A percentile compares a stretch with the other conserved stretches of the same genome.
Evolutionary conservation across 1,139 yeast species (phyloP).

Genomic region (Taphrina betulina): DNA sequence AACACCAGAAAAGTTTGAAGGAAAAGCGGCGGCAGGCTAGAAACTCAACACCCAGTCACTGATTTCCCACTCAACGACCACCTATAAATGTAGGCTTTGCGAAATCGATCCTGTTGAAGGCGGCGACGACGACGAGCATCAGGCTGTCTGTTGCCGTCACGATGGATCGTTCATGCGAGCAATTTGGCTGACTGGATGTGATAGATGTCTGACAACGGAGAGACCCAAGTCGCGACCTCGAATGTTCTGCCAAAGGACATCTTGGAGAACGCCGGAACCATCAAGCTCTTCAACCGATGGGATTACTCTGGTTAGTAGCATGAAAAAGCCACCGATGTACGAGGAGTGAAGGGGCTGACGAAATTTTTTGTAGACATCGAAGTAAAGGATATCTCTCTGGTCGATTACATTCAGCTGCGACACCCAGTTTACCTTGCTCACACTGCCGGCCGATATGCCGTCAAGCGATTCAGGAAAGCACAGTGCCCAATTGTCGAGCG

Average conservation of each 20-base stretch:
- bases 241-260: conserved; percentile 82
- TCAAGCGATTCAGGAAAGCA: conserved; percentile 99
- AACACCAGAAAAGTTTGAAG: too few relatives aligned
- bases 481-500: conserved; percentile 99
- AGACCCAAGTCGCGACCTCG: conserved; percentile 28
- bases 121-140: too few relatives aligned
- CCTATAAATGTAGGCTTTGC: too few relatives aligned
- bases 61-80: too few relatives aligned
- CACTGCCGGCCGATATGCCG: conserved; percentile 99
- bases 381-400: conserved; percentile 91
- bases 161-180: too few relatives aligned
- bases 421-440: conserved; percentile 97
- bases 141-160: too few relatives aligned
- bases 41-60: too few relatives aligned
- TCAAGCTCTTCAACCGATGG: conserved; percentile 99
- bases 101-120: too few relatives aligned
- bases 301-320: conserved; percentile 65
- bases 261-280: conserved; percentile 93
- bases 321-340: conserved; percentile 33
- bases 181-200: background rate
- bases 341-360: conserved; percentile 34
- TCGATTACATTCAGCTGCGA: conserved; percentile 97
- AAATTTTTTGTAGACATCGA: conserved; percentile 73
- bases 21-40: too few relatives aligned
- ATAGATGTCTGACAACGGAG: conserved; percentile 33